These are phyloP conservation scores for Fagopyrum homotropicum DNA, from an alignment of 148 eudicot species.

Conservation along the genomic window DNA sequence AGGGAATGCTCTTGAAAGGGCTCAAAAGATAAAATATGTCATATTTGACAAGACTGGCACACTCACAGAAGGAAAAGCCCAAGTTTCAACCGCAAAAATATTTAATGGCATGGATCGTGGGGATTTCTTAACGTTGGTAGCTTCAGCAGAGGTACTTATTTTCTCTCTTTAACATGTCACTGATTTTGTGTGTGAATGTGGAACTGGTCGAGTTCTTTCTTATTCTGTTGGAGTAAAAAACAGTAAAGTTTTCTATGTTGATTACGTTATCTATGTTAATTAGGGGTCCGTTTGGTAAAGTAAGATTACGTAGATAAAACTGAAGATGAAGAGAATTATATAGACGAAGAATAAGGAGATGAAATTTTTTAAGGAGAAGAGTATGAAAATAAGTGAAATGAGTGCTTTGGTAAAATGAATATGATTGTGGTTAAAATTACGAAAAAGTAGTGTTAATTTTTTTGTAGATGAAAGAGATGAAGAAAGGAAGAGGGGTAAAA, in stretches of 20 bases:
- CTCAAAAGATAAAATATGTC: conserved; percentile 81
- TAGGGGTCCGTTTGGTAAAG: no score
- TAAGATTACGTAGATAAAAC: no score
- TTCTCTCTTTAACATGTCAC: background rate
- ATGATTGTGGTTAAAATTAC: no score
- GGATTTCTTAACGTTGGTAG: conserved; percentile 84
- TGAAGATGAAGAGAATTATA: no score
- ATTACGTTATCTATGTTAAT: background rate
- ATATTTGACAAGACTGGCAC: conserved; percentile 97
- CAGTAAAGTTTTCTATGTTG: background rate
- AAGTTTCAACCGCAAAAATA: conserved; percentile 68
- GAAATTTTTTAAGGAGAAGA: no score
- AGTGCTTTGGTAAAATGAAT: no score
- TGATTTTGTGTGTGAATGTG: background rate
- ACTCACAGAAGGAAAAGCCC: conserved; percentile 91
- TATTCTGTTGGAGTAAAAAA: background rate
- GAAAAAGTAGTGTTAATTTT: no score
- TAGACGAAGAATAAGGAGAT: no score
- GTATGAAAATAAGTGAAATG: no score
- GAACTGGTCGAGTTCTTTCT: background rate
- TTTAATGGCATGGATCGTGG: conserved; percentile 85
- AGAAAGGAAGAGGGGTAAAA: no score
- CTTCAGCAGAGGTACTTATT: conserved; percentile 84
- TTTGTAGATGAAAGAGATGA: no score
- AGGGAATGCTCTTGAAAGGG: conserved; percentile 97